These are phyloP conservation scores for Aphanomyces stellatus DNA, from an alignment of 352 stramenopile species.

Conservation along the genomic window DNA sequence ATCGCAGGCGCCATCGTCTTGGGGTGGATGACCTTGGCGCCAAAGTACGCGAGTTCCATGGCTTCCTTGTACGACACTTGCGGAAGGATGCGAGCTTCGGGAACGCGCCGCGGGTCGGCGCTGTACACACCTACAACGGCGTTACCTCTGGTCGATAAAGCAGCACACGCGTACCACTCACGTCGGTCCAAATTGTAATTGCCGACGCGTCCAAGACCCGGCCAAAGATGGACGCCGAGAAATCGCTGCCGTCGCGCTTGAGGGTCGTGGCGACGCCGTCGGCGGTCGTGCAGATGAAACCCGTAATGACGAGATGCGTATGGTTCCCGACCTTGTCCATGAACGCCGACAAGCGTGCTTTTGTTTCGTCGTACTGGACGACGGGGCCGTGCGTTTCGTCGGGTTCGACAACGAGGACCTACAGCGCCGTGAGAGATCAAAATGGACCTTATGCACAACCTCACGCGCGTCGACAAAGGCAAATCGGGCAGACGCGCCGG, in stretches of 20 bases:
- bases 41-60: slow-evolving; percentile 98
- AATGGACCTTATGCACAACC: slow-evolving; percentile 55
- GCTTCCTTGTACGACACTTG: slow-evolving; percentile 96
- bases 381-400: slow-evolving; percentile 70
- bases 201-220: slow-evolving; percentile 82
- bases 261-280: slow-evolving; percentile 95
- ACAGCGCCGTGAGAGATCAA: slow-evolving; percentile 29
- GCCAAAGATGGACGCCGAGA: slow-evolving; percentile 95
- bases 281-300: slow-evolving; percentile 93
- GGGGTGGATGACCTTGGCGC: slow-evolving; percentile 96
- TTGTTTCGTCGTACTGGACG: slow-evolving; percentile 68
- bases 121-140: slow-evolving; percentile 56
- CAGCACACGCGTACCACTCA: slow-evolving; percentile 58
- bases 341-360: slow-evolving; percentile 49
- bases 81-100: slow-evolving; percentile 81
- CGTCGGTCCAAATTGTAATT: slow-evolving; percentile 97
- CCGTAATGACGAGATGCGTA: slow-evolving; percentile 91
- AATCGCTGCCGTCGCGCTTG: slow-evolving; percentile 95
- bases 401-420: slow-evolving; percentile 54
- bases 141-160: background rate
- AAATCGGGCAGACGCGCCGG: slow-evolving; percentile 61
- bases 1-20: slow-evolving; percentile 93
- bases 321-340: slow-evolving; percentile 32
- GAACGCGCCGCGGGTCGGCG: slow-evolving; percentile 91
- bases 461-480: slow-evolving; percentile 90